Conservation (phyloP, 2,329 filamentous ascomycete genomes). For the Coniosporium tulheliwenetii region DNA sequence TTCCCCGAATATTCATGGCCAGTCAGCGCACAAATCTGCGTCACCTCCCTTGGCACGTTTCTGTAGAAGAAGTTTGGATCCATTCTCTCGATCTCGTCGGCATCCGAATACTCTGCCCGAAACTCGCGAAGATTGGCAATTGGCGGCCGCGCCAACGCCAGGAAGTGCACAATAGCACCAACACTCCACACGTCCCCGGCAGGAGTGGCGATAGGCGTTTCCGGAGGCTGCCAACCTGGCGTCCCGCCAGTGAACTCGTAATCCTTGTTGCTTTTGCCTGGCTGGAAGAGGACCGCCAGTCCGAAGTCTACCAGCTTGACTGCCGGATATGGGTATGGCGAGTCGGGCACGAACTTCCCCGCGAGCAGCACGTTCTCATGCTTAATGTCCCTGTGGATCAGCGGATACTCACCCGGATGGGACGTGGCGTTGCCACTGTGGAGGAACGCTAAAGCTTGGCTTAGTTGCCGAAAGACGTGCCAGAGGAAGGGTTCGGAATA, state of each 20-base stretch:
- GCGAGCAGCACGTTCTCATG: constrained; percentile 84
- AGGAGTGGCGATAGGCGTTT: constrained; percentile 11
- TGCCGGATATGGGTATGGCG: constrained; percentile 59
- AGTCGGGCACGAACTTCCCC: constrained; percentile 44
- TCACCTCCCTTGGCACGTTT: no score
- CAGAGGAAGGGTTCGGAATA: background rate
- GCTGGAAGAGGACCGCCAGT: constrained; percentile 36
- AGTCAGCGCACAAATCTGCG: no score
- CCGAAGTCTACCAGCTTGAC: constrained; percentile 95
- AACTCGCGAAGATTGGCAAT: background rate
- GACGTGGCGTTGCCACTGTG: constrained; percentile 4
- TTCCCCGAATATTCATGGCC: no score
- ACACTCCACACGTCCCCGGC: constrained; percentile 16
- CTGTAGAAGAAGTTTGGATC: no score
- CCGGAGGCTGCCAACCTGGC: constrained; percentile 9
- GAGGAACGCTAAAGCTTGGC: constrained; percentile 10
- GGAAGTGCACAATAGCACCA: constrained; percentile 14
- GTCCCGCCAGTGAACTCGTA: constrained; percentile 1
- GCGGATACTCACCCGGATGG: constrained; percentile 17
- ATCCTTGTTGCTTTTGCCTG: no score
- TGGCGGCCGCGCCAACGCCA: constrained; percentile 10
- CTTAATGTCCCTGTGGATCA: constrained; percentile 96
- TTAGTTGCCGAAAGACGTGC: constrained; percentile 6
- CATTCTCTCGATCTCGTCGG: no score
- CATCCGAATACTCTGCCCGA: no score